Evolutionary conservation across 768 basidiomycete species (phyloP).

Genomic region (Phanerochaete carnosa): DNA sequence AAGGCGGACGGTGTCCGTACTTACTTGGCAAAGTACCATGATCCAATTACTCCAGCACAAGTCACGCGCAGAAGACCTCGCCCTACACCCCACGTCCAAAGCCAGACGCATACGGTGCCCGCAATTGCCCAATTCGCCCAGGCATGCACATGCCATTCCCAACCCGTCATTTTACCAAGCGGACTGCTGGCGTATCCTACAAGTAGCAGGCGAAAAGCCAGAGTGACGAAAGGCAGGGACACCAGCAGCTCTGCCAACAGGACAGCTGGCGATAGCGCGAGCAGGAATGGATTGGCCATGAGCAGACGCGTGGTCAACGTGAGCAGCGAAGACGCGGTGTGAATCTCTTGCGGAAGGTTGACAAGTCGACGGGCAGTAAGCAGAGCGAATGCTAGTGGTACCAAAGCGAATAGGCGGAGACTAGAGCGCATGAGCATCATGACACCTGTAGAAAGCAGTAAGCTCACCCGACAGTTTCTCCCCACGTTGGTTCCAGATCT

Average conservation of each 20-base stretch:
- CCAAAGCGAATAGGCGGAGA: slow-evolving; percentile 72
- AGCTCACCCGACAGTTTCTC: slow-evolving; percentile 74
- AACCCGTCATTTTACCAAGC: slow-evolving; percentile 41
- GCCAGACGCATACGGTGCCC: slow-evolving; percentile 49
- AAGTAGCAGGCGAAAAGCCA: slow-evolving; percentile 74
- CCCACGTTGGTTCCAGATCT: slow-evolving; percentile 67
- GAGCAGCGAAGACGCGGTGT: slow-evolving; percentile 55
- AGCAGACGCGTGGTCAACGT: slow-evolving; percentile 68
- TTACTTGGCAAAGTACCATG: slow-evolving; percentile 84
- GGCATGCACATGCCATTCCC: slow-evolving; percentile 49
- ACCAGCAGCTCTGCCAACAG: slow-evolving; percentile 64
- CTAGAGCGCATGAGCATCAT: slow-evolving; percentile 31
- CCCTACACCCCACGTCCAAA: slow-evolving; percentile 79
- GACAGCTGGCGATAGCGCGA: slow-evolving; percentile 70
- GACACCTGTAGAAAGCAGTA: background rate
- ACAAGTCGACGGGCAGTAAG: slow-evolving; percentile 70
- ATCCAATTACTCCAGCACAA: slow-evolving; percentile 80
- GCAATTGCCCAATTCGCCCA: slow-evolving; percentile 78
- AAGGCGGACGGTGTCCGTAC: slow-evolving; percentile 18
- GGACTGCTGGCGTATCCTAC: slow-evolving; percentile 56
- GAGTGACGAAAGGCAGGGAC: slow-evolving; percentile 76
- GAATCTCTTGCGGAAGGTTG: slow-evolving; percentile 67
- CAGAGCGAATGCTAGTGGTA: slow-evolving; percentile 68
- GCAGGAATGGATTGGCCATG: slow-evolving; percentile 68
- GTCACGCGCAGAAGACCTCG: slow-evolving; percentile 75